A percentile compares a stretch with the other conserved stretches of the same genome.
Conservation (phyloP, 2,329 filamentous ascomycete species). For the Neoarthrinium moseri region DNA sequence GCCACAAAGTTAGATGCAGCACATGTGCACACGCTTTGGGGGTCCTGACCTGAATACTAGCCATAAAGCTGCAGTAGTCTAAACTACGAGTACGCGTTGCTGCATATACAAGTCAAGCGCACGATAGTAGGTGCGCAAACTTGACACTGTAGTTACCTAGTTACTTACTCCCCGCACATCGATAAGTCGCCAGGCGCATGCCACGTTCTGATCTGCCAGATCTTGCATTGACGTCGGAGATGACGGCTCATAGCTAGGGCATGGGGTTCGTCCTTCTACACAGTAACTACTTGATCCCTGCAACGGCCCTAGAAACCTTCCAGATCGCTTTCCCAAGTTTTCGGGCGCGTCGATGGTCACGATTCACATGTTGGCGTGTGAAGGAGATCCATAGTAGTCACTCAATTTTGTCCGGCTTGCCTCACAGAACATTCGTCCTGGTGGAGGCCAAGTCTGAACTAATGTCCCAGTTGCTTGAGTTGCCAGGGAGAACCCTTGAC, state of each 20-base stretch:
- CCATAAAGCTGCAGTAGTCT: no score
- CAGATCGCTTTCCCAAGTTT: not conserved
- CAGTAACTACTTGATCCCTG: no score
- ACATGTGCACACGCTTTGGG: no score
- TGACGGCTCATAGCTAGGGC: conserved; percentile 15
- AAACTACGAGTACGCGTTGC: no score
- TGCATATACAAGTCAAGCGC: no score
- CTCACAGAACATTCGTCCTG: not conserved
- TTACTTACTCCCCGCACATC: no score
- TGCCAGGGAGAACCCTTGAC: no score
- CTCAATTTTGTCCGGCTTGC: not conserved
- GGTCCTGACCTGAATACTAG: no score
- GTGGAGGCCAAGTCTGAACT: no score
- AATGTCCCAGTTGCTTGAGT: not conserved
- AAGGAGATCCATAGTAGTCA: not conserved
- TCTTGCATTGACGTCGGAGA: conserved; percentile 24
- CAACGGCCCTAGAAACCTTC: not conserved
- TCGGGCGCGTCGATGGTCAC: not conserved
- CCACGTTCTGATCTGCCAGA: conserved; percentile 3
- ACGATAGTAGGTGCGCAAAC: no score
- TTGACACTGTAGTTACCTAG: no score
- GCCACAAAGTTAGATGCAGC: no score
- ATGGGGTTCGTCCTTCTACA: conserved; percentile 10
- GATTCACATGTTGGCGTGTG: not conserved
- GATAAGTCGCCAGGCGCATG: conserved; percentile 16